Conservation (phyloP, 78 protist genomes). For the Dictyostelium discoideum region DNA sequence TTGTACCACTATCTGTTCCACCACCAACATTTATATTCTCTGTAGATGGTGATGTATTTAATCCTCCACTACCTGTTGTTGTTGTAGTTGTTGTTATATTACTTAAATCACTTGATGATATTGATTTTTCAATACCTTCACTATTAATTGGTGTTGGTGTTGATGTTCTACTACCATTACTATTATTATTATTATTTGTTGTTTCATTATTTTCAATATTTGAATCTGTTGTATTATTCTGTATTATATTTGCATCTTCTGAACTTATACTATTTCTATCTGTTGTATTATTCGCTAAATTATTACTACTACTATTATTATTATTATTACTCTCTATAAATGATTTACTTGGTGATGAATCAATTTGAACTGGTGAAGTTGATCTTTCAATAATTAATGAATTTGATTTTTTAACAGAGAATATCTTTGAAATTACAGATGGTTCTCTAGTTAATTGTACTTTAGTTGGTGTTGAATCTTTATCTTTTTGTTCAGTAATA, state of each 20-base stretch:
- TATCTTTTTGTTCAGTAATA: background rate
- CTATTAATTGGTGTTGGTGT: constrained; percentile 4
- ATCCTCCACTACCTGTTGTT: background rate
- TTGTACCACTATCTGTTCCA: background rate
- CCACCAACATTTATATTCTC: background rate
- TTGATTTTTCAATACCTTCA: background rate
- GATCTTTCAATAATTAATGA: constrained; percentile 29
- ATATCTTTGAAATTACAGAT: constrained; percentile 14
- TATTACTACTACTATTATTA: background rate
- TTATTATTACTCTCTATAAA: background rate
- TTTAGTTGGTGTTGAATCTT: background rate
- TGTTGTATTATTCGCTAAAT: background rate
- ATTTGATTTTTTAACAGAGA: constrained; percentile 22
- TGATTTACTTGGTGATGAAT: background rate
- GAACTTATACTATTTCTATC: background rate
- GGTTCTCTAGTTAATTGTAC: background rate
- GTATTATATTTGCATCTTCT: background rate
- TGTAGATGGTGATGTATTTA: constrained; percentile 6
- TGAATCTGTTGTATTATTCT: background rate
- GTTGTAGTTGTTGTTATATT: background rate
- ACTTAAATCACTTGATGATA: background rate
- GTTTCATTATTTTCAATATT: background rate
- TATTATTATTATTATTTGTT: background rate
- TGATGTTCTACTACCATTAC: constrained; percentile 2
- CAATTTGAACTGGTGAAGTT: background rate